Conservation (phyloP, 2,329 filamentous ascomycete species). For the Aspergillus viridinutans region DNA sequence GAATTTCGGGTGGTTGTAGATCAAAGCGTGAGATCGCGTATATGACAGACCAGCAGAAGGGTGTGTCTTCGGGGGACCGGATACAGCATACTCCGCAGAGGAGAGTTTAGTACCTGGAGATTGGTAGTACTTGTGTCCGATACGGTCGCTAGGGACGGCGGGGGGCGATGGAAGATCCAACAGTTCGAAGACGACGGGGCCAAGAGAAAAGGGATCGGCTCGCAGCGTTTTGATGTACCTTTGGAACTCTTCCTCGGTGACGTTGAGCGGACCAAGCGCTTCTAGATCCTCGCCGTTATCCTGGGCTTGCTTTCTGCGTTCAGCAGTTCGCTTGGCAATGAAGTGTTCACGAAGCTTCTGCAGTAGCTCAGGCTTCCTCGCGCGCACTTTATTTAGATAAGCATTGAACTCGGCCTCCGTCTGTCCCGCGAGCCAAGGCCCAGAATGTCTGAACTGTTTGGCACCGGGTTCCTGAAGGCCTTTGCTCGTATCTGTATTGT, state of each 20-base stretch:
- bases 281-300: constrained; percentile 38
- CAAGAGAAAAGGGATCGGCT: constrained; percentile 43
- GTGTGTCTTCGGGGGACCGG: constrained; percentile 58
- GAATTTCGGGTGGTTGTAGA: constrained; percentile 57
- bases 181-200: constrained; percentile 51
- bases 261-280: constrained; percentile 21
- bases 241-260: constrained; percentile 45
- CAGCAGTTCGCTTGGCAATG: constrained; percentile 29
- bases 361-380: constrained; percentile 37
- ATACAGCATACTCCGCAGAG: constrained; percentile 41
- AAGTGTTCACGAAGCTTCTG: constrained; percentile 34
- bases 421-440: constrained; percentile 57
- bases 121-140: constrained; percentile 32
- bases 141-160: constrained; percentile 32
- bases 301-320: constrained; percentile 36
- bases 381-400: constrained; percentile 47
- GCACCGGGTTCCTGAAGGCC: constrained; percentile 27
- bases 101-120: constrained; percentile 32
- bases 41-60: constrained; percentile 63
- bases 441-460: constrained; percentile 54
- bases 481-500: constrained; percentile 43
- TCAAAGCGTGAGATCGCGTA: constrained; percentile 50
- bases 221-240: constrained; percentile 44
- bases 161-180: constrained; percentile 52
- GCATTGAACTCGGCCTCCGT: constrained; percentile 52